Evolutionary conservation across 2,329 filamentous ascomycete species (phyloP), one percentile per base, ranked within the genome.

Genomic region (Pseudovirgaria hyperparasitica): DNA sequence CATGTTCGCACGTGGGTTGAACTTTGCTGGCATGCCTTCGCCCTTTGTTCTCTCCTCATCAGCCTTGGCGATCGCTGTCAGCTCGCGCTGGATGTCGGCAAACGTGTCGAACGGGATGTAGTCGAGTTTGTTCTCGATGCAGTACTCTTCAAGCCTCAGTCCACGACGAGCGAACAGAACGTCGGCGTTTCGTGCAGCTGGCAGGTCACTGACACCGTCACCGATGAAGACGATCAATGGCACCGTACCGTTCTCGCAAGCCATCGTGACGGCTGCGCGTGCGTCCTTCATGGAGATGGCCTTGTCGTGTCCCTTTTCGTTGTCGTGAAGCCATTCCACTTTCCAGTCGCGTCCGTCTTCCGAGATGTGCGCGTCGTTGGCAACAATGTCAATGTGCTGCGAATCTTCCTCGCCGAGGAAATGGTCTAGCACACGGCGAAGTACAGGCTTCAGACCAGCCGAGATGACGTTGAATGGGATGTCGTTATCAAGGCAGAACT

Each of bases 401-500:
- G 67, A 65, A 42, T 60, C 57, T 32, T 74, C 63, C 42, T 73
- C 68, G 21, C 75, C 74, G 4, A 79, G 50, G 53, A 76, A 78
- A 9, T 67, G 62, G 39, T 79, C 72, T 16, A 79, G 58, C 0
- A 78, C 73, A 29, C 57, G 60, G 6, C 69, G 52, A 9, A 79
- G 50, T 8, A 79, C 63, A 0, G 74, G 74, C 46, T 77, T 76
- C 13, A 79, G 50, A 0, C 75, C 74, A 3, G 75, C 73, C 11
- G 70, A 76, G 45, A 79, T 79, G 31, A 79, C 67, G 40, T 78
- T 76, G 55, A 79, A 79, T 2, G 72, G 71, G 21, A 78, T 76
- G 2, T 61, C 52, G 43, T 76, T 71, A 31, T 58, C 58, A 22
- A 72, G 47, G 51, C 73, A 79, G 50, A 72, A 79, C 29, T 65